A percentile compares a stretch with the other conserved stretches of the same genome.
phyloP scores from a whole-genome alignment of 306 rosid genomes.

The Medicago lupulina region DNA sequence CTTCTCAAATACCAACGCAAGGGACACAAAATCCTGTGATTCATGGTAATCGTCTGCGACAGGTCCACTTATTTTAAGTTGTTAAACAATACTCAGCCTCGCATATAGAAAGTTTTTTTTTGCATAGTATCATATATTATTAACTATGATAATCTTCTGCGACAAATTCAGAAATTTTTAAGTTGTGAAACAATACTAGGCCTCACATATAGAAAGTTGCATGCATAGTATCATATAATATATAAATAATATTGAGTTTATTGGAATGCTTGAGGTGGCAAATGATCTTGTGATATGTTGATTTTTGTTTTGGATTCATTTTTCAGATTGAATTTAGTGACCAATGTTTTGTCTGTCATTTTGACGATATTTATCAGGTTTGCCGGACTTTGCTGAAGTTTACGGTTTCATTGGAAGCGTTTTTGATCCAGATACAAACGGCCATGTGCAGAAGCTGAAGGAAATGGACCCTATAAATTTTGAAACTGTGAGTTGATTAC shows the following conservation, averaged over 20 bases:
- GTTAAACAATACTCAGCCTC: neutral
- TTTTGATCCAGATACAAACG: conserved; percentile 81
- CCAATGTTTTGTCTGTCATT: conserved; percentile 20
- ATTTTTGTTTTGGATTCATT: conserved; percentile 18
- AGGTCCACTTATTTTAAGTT: neutral
- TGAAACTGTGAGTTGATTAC: conserved; percentile 81
- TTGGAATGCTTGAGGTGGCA: neutral
- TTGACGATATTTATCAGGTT: conserved; percentile 54
- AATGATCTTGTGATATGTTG: conserved; percentile 8
- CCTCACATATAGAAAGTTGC: no score
- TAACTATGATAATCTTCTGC: neutral
- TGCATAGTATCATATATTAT: neutral
- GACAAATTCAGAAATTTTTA: neutral
- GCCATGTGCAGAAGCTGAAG: conserved; percentile 79
- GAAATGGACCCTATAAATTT: conserved; percentile 98
- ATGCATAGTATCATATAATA: no score
- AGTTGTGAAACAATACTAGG: neutral
- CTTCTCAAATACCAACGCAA: conserved; percentile 59
- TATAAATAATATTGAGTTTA: neutral
- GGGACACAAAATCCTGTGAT: conserved; percentile 60
- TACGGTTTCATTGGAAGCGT: conserved; percentile 92
- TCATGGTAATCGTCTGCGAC: conserved; percentile 59
- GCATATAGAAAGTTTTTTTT: neutral
- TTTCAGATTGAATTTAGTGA: conserved; percentile 19
- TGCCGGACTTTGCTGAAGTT: conserved; percentile 90